These are phyloP conservation scores for Anacardium occidentale DNA, from an alignment of 345 rosid genomes.

Conservation along the genomic window DNA sequence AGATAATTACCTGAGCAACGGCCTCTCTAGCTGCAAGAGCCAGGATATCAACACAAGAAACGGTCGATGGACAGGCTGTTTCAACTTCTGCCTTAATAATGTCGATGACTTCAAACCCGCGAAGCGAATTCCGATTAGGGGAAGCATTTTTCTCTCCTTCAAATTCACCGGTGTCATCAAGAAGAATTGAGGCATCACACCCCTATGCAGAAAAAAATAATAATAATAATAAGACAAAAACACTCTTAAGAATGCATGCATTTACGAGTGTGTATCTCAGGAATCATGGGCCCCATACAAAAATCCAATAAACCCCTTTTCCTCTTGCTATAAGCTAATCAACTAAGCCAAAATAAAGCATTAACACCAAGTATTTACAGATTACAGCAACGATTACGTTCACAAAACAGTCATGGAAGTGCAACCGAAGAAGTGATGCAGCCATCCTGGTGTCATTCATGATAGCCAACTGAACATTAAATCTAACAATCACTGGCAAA, in stretches of 20 bases:
- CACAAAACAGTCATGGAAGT: slow-evolving; percentile 85
- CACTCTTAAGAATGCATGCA: background rate
- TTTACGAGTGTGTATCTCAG: background rate
- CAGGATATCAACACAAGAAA: slow-evolving; percentile 81
- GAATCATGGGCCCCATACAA: background rate
- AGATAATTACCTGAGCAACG: slow-evolving; percentile 46
- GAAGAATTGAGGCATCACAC: slow-evolving; percentile 79
- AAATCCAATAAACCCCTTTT: background rate
- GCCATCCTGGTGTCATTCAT: slow-evolving; percentile 66
- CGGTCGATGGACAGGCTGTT: slow-evolving; percentile 59
- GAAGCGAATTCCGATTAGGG: slow-evolving; percentile 64
- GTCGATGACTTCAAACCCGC: slow-evolving; percentile 80
- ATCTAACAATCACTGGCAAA: slow-evolving; percentile 54
- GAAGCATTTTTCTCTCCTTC: slow-evolving; percentile 67
- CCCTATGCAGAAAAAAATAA: slow-evolving; percentile 42
- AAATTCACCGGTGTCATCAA: slow-evolving; percentile 57
- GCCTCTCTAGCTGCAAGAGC: slow-evolving; percentile 85
- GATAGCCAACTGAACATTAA: slow-evolving; percentile 63
- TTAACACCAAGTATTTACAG: background rate
- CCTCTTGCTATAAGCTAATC: background rate
- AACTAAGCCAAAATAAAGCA: background rate
- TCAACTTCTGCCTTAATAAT: slow-evolving; percentile 66
- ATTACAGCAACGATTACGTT: slow-evolving; percentile 41
- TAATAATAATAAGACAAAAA: background rate
- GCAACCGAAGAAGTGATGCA: slow-evolving; percentile 85